These are phyloP conservation scores for Aspergillus brasiliensis DNA, from an alignment of 2,329 filamentous ascomycete genomes.

Conservation along the genomic window DNA sequence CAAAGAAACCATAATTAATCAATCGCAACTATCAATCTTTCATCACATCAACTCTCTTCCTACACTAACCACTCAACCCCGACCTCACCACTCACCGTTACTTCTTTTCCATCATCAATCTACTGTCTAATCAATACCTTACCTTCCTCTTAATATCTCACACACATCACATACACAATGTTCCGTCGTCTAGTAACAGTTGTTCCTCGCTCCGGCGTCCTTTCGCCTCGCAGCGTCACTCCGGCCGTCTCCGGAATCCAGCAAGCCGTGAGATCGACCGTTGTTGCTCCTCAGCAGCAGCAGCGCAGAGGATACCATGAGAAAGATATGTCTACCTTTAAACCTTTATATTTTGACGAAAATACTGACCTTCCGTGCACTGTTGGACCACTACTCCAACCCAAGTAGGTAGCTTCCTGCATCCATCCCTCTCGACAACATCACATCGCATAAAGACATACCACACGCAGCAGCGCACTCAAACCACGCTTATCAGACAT, in stretches of 20 bases:
- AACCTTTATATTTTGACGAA: too few relatives aligned
- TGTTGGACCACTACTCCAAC: constrained; percentile 80
- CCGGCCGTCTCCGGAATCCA: constrained; percentile 50
- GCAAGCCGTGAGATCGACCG: constrained; percentile 39
- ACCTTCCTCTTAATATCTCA: constrained; percentile 22
- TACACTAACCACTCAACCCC: background rate
- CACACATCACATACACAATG: constrained; percentile 42
- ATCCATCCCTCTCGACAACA: background rate
- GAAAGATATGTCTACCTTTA: constrained; percentile 59
- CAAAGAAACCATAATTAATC: constrained; percentile 15
- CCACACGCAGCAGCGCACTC: background rate
- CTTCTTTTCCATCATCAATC: constrained; percentile 22
- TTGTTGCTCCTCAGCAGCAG: constrained; percentile 42
- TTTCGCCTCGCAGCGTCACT: constrained; percentile 49
- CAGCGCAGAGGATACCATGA: constrained; percentile 60
- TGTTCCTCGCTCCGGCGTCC: constrained; percentile 55
- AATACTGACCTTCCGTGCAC: constrained; percentile 34
- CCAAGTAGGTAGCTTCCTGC: constrained; percentile 56
- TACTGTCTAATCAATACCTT: constrained; percentile 24
- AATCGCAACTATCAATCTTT: constrained; percentile 14
- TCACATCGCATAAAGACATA: background rate
- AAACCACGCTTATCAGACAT: background rate
- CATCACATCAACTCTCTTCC: constrained; percentile 1
- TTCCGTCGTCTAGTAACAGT: constrained; percentile 59
- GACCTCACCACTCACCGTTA: constrained; percentile 3